phyloP scores from a whole-genome alignment of 768 basidiomycete species.

The Rhizopogon salebrosus region DNA sequence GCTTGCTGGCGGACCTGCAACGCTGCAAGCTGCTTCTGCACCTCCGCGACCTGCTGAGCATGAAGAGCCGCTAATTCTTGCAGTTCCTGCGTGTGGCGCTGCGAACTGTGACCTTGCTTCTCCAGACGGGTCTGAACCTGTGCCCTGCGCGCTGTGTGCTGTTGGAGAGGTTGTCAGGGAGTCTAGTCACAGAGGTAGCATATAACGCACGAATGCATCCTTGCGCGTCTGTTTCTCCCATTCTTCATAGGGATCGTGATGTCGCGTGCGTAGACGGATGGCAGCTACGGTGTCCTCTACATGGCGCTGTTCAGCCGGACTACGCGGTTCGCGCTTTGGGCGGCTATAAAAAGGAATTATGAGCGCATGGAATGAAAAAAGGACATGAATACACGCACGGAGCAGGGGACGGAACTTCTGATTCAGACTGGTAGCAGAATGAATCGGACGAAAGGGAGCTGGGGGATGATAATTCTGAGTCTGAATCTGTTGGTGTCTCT shows the following conservation, averaged over 20 bases:
- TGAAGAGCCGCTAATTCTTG: conserved; percentile 35
- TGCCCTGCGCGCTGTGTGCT: conserved; percentile 37
- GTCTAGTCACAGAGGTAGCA: not conserved
- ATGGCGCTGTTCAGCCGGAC: conserved; percentile 27
- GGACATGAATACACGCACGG: conserved; percentile 29
- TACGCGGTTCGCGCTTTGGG: conserved; percentile 15
- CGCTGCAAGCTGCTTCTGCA: conserved; percentile 39
- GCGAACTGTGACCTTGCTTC: conserved; percentile 11
- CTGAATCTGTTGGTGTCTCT: conserved; percentile 32
- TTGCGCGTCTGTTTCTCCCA: conserved; percentile 44
- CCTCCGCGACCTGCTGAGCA: conserved; percentile 46
- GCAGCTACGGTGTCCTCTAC: conserved; percentile 43
- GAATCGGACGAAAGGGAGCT: conserved; percentile 33
- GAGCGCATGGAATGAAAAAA: not conserved
- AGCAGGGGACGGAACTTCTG: conserved; percentile 28
- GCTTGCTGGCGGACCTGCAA: conserved; percentile 40
- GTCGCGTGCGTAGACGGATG: conserved; percentile 36
- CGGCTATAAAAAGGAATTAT: conserved; percentile 9
- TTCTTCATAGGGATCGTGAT: conserved; percentile 46
- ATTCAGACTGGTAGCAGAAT: conserved; percentile 39
- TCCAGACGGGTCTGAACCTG: conserved; percentile 16
- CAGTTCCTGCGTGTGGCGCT: conserved; percentile 9
- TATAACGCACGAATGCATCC: conserved; percentile 39
- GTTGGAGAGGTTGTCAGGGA: not conserved
- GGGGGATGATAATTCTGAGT: conserved; percentile 17